These are phyloP conservation scores for Herpotrichia juniperi DNA, from an alignment of 2,329 filamentous ascomycete species.

Conservation along the genomic window DNA sequence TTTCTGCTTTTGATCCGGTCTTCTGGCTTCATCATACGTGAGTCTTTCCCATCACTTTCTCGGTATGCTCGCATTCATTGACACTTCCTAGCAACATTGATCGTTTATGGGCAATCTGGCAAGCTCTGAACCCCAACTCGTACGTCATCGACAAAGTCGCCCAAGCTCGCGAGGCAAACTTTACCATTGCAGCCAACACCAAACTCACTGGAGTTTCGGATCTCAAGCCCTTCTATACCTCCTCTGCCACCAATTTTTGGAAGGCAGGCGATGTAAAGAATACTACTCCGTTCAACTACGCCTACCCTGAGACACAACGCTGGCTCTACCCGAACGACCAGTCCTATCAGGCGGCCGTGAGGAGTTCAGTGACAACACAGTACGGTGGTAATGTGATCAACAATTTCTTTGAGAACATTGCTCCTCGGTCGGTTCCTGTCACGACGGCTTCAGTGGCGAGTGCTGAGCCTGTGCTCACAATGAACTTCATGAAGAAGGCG, in stretches of 20 bases:
- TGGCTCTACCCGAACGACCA: slow-evolving; percentile 10
- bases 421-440: not conserved
- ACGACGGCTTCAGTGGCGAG: not conserved
- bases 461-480: not conserved
- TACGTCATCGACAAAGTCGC: slow-evolving; percentile 9
- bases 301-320: slow-evolving; percentile 17
- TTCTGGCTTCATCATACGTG: slow-evolving; percentile 17
- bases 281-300: slow-evolving; percentile 16
- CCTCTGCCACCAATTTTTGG: slow-evolving; percentile 8
- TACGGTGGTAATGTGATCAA: slow-evolving; percentile 9
- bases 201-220: not conserved
- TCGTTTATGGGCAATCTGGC: slow-evolving; percentile 16
- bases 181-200: not conserved
- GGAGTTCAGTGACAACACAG: not conserved
- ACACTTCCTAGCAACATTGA: slow-evolving; percentile 10
- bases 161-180: slow-evolving; percentile 7
- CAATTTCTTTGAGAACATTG: slow-evolving; percentile 11
- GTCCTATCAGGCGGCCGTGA: slow-evolving; percentile 4
- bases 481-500: slow-evolving; percentile 6
- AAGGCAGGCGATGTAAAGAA: slow-evolving; percentile 8
- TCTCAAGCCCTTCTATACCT: slow-evolving; percentile 11
- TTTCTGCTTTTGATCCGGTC: slow-evolving; percentile 14
- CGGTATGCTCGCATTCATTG: not conserved
- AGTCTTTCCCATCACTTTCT: too few species aligned
- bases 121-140: slow-evolving; percentile 12